Evolutionary conservation across 2,329 filamentous ascomycete genomes (phyloP), one percentile per base, ranked within the genome.

Genomic region (Diaporthe citriasiana): DNA sequence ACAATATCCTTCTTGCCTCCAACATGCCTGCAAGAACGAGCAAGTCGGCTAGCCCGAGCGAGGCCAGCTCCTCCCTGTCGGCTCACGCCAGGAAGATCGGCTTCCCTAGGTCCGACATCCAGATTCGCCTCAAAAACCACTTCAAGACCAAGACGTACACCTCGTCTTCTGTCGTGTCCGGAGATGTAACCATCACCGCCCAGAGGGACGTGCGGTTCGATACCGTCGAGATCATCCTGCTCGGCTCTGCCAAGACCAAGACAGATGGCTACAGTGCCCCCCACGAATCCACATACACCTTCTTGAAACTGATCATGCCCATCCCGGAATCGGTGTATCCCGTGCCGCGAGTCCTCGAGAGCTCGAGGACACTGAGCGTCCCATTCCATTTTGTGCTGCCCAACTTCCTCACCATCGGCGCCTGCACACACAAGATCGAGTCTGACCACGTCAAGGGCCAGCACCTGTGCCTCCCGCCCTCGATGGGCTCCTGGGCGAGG

Each of bases 301-400:
- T 91, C 70, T 83, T 91, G 77, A 89, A 89, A 82, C 81, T 89
- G 75, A 82, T 84, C 71, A 90, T 91, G 86, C 89, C 89, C 13
- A 82, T 90, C 27, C 78, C 83, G 15, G 83, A 84, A n/a, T 83
- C 84, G 1, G 79, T 82, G 9, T 86, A 90, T 70, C 89, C 89
- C 2, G 80, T 81, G 10, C 82, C 85, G 27, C 82, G 85, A 45
- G 78, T 89, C 40, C 87, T 90, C 74, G 82, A 87, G 79, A 82
- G 84, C n/a, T 87, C 85, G 2, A 80, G 80, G 76, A 84, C 83
- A 35, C 89, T 89, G 80, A 84, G 78, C 19, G 80, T 91, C 33
- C 89, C 89, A n/a, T 89, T 91, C 82, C 82, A 89, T 82, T 91
- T 91, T 76, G 86, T 91, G 73, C 85, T 91, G 22, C 89, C 89